A percentile compares a stretch with the other conserved stretches of the same genome.
Evolutionary conservation across 805 yeast species (phyloP).

Genomic region (Candida michaelii): DNA sequence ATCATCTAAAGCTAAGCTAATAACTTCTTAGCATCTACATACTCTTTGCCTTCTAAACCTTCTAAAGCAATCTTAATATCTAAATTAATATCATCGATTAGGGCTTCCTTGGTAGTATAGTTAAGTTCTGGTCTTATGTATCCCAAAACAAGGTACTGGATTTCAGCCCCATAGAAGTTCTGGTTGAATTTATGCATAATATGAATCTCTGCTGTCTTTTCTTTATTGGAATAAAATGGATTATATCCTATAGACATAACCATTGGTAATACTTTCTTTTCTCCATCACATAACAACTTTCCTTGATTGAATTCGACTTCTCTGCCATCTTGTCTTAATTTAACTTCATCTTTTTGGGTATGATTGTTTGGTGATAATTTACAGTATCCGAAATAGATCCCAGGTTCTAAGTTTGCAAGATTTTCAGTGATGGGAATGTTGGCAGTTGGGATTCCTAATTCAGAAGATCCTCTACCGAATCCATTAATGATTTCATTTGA

Average conservation of each 20-base stretch:
- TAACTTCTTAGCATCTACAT: constrained; percentile 9
- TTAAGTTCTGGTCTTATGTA: constrained; percentile 88
- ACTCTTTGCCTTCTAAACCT: constrained; percentile 33
- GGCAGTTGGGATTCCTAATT: constrained; percentile 94
- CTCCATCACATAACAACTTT: constrained; percentile 38
- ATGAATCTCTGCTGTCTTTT: constrained; percentile 85
- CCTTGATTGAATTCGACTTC: constrained; percentile 61
- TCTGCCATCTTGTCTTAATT: constrained; percentile 23
- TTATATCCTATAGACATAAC: constrained; percentile 97
- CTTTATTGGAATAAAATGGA: constrained; percentile 80
- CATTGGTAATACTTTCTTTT: constrained; percentile 65
- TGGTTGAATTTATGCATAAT: constrained; percentile 67
- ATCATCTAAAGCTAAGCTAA: too few relatives aligned
- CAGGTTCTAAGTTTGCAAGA: constrained; percentile 53
- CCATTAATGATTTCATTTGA: constrained; percentile 66
- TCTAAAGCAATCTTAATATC: constrained; percentile 72
- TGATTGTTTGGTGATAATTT: constrained; percentile 21
- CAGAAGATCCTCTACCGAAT: constrained; percentile 93
- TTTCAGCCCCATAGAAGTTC: constrained; percentile 79
- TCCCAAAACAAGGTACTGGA: constrained; percentile 74
- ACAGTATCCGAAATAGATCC: constrained; percentile 90
- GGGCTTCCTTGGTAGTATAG: constrained; percentile 79
- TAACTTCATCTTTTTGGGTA: constrained; percentile 15
- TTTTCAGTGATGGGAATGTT: constrained; percentile 66
- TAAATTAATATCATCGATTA: constrained; percentile 76